Conservation (phyloP, 169 alveolate genomes). For the Prorocentrum cordatum region DNA sequence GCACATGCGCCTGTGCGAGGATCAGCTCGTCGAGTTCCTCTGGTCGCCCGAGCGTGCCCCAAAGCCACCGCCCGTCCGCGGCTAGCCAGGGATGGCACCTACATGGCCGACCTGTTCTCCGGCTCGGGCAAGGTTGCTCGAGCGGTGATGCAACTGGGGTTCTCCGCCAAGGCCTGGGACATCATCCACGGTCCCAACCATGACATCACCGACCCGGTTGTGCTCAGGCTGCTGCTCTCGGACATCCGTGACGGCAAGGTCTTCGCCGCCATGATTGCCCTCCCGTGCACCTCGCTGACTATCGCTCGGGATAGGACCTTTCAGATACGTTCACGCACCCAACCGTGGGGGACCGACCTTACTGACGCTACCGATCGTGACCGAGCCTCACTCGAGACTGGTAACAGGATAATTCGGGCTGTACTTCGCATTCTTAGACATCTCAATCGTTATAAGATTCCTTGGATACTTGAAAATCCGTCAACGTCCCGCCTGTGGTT, state of each 20-base stretch:
- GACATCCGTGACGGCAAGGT: not conserved
- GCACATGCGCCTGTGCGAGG: conserved; percentile 5
- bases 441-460: not conserved
- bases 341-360: not conserved
- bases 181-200: not conserved
- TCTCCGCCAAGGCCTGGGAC: not conserved
- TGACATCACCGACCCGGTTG: not conserved
- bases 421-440: not conserved
- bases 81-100: not conserved
- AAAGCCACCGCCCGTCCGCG: not conserved
- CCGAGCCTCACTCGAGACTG: not conserved
- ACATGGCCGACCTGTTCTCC: not conserved
- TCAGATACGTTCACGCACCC: not conserved
- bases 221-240: not conserved
- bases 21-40: not conserved
- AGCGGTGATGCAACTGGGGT: not conserved
- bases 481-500: no score
- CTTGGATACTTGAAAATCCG: not conserved
- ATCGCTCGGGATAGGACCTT: not conserved
- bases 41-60: not conserved
- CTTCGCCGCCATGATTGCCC: not conserved
- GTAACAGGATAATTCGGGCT: not conserved
- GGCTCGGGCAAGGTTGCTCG: not conserved
- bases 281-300: not conserved
- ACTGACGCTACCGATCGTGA: not conserved